These are phyloP conservation scores for Cryptococcus jaspeensis DNA, from an alignment of 1,284 basidiomycete species.

Conservation along the genomic window DNA sequence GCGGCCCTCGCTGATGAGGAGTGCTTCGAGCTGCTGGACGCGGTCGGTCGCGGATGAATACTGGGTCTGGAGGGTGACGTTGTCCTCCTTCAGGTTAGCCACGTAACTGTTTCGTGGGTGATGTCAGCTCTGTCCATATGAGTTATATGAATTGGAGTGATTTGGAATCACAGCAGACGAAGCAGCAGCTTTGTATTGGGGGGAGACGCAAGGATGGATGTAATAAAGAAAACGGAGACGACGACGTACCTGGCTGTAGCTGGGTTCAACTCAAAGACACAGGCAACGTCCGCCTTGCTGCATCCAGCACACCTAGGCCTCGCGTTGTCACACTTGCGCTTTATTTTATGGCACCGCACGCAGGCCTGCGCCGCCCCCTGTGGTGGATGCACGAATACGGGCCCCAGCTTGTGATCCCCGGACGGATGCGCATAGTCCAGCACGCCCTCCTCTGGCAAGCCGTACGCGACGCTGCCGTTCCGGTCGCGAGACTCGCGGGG, in stretches of 20 bases:
- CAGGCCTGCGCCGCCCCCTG: constrained; percentile 43
- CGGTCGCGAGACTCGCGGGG: constrained; percentile 14
- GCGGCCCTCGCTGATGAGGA: constrained; percentile 7
- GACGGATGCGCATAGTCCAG: constrained; percentile 34
- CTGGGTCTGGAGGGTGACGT: constrained; percentile 22
- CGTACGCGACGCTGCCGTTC: constrained; percentile 7
- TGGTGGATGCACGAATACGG: constrained; percentile 42
- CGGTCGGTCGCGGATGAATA: constrained; percentile 30
- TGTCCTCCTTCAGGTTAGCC: constrained; percentile 32
- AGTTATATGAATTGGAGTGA: too few species aligned
- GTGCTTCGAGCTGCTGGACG: constrained; percentile 34
- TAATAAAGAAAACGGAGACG: not conserved
- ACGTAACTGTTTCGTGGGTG: constrained; percentile 25
- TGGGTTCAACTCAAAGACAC: constrained; percentile 44
- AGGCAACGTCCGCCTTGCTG: constrained; percentile 39
- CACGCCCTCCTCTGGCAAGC: constrained; percentile 22
- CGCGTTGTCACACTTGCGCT: constrained; percentile 44
- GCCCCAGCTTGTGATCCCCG: constrained; percentile 34
- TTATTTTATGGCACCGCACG: constrained; percentile 45
- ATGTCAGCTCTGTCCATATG: not conserved
- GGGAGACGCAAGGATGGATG: not conserved
- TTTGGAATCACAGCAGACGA: not conserved
- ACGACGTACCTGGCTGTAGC: constrained; percentile 40
- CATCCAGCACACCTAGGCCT: constrained; percentile 43
- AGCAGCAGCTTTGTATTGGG: too few species aligned